Conservation (phyloP, 164 flowering plant species). For the Vitis vinifera region ASM3070453v1 NC_081811.1:11272001-11272500, state of each 20-base stretch:
- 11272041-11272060: conserved; percentile 33
- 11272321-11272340: background rate
- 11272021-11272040: conserved; percentile 42
- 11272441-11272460: background rate
- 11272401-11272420: too few species aligned
- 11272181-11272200: conserved; percentile 71
- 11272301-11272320: background rate
- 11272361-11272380: too few species aligned
- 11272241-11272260: conserved; percentile 54
- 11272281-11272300: background rate
- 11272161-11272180: conserved; percentile 67
- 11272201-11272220: conserved; percentile 77
- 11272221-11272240: conserved; percentile 69
- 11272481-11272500: background rate
- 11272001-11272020: conserved; percentile 26
- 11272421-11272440: background rate
- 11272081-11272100: conserved; percentile 69
- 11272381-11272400: too few species aligned
- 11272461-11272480: background rate
- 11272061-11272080: conserved; percentile 65
- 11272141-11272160: conserved; percentile 36
- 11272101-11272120: conserved; percentile 37
- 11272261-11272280: conserved; percentile 5
- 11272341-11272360: too few species aligned
- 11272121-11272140: conserved; percentile 29